Base-by-base conservation (phyloP, 1,284 basidiomycete species). In the Ustilago tritici region DNA sequence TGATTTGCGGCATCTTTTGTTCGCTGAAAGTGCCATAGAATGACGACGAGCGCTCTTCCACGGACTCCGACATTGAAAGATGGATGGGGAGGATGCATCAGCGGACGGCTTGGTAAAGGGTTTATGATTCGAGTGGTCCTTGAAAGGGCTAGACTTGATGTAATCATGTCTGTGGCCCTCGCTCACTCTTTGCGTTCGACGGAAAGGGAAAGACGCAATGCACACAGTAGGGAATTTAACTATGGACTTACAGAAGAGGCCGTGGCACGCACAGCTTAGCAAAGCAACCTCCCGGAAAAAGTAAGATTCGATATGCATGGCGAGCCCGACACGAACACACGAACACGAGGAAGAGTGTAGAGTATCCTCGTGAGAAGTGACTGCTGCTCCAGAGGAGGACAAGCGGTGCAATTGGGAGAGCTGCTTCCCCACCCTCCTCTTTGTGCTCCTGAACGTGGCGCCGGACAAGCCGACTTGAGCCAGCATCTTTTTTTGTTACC, bases 221-320 rank as follows among this genome's bases (percentile, higher is more conserved):
- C 41, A 46, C 4, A 19, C 41, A 15, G 41, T 15, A 46, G 14
- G 14, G 15, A 40, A 40, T 10, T 40, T 40, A 11, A 15, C 38
- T 40, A 15, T 15, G 38, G 15, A 15, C 10, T 10, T 3, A 40
- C 10, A 40, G 38, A 15, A 40, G 38, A 40, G 15, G 38, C 3
- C 10, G 38, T 11, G 38, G 15, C 10, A 17, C 4, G 23, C 19
- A 49, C 10, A 49, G 46, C 9, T 17, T 2, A 40, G 38, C 38
- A 0, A 31, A 49, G 23, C 46, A 49, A 35, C 34, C 34, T 40
- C 17, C 36, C 34, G 60, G 52, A 54, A 61, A 61, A 61, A 61
- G 23, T n/a, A 43, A 17, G 52, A 36, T 54, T 61, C 50, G 40
- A 61, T 54, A 35, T 54, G 49, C 52, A 61, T 54, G 60, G 50